Evolutionary conservation across 2,329 filamentous ascomycete species (phyloP).

Genomic region (Fusarium lateritium): DNA sequence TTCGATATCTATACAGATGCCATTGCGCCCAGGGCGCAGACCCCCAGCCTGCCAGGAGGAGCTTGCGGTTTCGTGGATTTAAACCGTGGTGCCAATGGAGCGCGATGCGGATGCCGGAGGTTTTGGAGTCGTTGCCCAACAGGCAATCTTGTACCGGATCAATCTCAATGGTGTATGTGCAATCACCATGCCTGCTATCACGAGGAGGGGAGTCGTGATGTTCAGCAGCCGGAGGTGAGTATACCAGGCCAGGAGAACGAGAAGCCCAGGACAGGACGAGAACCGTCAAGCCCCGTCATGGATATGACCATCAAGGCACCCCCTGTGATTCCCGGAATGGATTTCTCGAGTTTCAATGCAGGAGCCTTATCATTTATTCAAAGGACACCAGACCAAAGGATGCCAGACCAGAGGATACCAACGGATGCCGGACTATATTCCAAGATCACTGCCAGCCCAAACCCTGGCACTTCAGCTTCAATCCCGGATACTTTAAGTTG

Average conservation of each 20-base stretch:
- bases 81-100: constrained; percentile 65
- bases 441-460: constrained; percentile 37
- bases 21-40: constrained; percentile 47
- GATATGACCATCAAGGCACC: constrained; percentile 62
- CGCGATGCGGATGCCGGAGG: constrained; percentile 71
- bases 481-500: constrained; percentile 71
- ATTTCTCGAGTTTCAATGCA: constrained; percentile 58
- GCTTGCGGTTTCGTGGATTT: constrained; percentile 72
- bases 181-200: constrained; percentile 75
- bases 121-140: constrained; percentile 67
- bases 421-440: constrained; percentile 42
- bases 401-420: constrained; percentile 42
- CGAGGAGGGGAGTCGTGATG: constrained; percentile 59
- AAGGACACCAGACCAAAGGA: constrained; percentile 49
- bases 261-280: constrained; percentile 62
- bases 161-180: constrained; percentile 72
- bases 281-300: constrained; percentile 68
- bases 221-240: constrained; percentile 45
- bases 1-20: constrained; percentile 71
- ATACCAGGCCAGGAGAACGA: constrained; percentile 67
- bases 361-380: constrained; percentile 55
- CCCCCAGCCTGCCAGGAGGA: constrained; percentile 63
- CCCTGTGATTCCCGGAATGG: constrained; percentile 55
- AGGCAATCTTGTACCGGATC: constrained; percentile 56
- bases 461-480: constrained; percentile 48